Evolutionary conservation across 1,284 basidiomycete genomes (phyloP), one percentile per base, ranked within the genome.

Genomic region (Irpex rosettiformis): DNA sequence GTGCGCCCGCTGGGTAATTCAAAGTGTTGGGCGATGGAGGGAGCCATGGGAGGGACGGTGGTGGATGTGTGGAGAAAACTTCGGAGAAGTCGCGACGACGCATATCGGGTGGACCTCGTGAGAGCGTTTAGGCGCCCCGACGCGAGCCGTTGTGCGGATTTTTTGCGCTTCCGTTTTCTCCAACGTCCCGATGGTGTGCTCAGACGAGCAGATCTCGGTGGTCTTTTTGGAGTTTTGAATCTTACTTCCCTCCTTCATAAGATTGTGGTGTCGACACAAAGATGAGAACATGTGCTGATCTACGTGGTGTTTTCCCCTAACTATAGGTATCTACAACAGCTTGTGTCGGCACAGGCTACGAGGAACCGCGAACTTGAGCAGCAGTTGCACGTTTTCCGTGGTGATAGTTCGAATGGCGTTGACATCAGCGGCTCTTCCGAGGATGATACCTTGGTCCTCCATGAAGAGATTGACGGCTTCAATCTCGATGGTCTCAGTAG

Each of bases 241-340:
- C n/a, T n/a, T n/a, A n/a, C n/a, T n/a, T n/a, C n/a, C n/a, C n/a
- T n/a, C n/a, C n/a, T n/a, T n/a, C n/a, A n/a, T n/a, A n/a, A n/a
- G n/a, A n/a, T n/a, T n/a, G n/a, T n/a, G n/a, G n/a, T n/a, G n/a
- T n/a, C n/a, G n/a, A n/a, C n/a, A n/a, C n/a, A n/a, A 5, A 6
- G 48, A 27, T 28, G 2, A 2, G 21, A 1, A 28, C 27, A 28
- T 47, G 43, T 56, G 30, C 37, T 58, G 33, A 54, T 52, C 21
- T n/a, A 22, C n/a, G n/a, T 37, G 33, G 33, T 37, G 21, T 33
- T 56, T 37, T 29, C 55, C 13, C 54, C 29, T 42, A 43, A 49
- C 21, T 54, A n/a, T 66, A 85, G 85, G 60, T 93, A 93, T 70
- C 81, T 94, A 3, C 91, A 94, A 67, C 90, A 93, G 66, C 83